Conservation (phyloP, 2,329 filamentous ascomycete genomes). For the Alternaria sp. region DNA sequence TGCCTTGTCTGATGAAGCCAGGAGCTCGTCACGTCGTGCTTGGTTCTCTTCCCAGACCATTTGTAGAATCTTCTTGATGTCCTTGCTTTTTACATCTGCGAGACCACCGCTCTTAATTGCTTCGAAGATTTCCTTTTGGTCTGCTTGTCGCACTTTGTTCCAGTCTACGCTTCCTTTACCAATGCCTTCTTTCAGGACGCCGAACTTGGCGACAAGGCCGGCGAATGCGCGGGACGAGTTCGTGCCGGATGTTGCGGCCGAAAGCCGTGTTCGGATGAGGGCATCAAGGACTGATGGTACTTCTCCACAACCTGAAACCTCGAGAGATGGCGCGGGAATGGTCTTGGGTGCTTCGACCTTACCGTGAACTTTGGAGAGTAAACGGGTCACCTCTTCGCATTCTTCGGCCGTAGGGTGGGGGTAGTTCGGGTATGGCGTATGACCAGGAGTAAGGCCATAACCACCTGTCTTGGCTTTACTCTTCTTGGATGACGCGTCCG, state of each 20-base stretch:
- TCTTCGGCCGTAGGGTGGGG: conserved; percentile 71
- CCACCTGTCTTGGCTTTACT: conserved; percentile 51
- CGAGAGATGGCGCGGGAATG: conserved; percentile 74
- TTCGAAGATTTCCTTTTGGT: conserved; percentile 68
- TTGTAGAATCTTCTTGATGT: conserved; percentile 78
- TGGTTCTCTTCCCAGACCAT: conserved; percentile 76
- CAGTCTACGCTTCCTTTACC: conserved; percentile 79
- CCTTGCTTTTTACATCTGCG: conserved; percentile 73
- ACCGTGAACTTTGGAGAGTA: conserved; percentile 74
- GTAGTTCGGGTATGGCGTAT: conserved; percentile 74
- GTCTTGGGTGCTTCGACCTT: conserved; percentile 69
- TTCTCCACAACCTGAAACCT: conserved; percentile 75
- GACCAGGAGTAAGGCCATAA: conserved; percentile 58
- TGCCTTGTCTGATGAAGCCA: conserved; percentile 45
- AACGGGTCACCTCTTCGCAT: conserved; percentile 72
- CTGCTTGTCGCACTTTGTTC: conserved; percentile 71
- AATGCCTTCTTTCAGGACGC: conserved; percentile 68
- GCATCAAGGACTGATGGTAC: conserved; percentile 72
- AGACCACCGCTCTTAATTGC: conserved; percentile 77
- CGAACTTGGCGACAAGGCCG: conserved; percentile 71
- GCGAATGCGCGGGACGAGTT: conserved; percentile 73
- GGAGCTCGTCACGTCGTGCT: conserved; percentile 61
- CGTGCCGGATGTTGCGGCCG: conserved; percentile 66
- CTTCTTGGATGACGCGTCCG: conserved; percentile 47
- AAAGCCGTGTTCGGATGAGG: conserved; percentile 68